Evolutionary conservation across 129 eudicot genomes (phyloP), one percentile per base, ranked within the genome.

Genomic region (Solidago caesia): DNA sequence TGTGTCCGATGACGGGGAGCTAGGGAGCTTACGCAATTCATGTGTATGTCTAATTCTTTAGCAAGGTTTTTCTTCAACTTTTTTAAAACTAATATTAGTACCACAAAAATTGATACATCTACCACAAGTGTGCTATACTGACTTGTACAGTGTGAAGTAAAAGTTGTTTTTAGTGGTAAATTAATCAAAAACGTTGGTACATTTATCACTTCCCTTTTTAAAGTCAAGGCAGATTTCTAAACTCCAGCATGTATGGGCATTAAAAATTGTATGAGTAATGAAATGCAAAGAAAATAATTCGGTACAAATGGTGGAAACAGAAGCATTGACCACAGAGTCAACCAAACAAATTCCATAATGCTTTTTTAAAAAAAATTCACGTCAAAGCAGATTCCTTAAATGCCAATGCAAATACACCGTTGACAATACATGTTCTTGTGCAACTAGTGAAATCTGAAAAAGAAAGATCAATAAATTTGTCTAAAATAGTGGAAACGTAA

Each of bases 31-130:
- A 3, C 73, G 71, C 47, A 82, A 78, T 64, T 85, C 89, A 2
- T 81, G 83, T 39, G 77, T 72, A 15, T 85, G 89, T 72, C 81
- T 56, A 8, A 82, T 88, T 68, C 89, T 85, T 53, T 85, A 80
- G 83, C 56, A 41, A 76, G 57, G 74, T 68, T 48, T 46, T 48
- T 33, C 21, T 21, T 21, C 21, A 21, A 21, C 21, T 21, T 21
- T 21, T 21, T 21, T 21, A 21, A 21, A 21, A 21, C 21, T 21
- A 21, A 21, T 21, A 21, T 21, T 21, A 21, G 21, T 21, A 52
- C 41, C 21, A 21, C 21, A 21, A 21, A 21, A 21, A 21, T 21
- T 21, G 21, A 21, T 21, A 21, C 21, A 21, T 21, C 21, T 21
- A 21, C 21, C 21, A 21, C 21, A 21, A 21, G 21, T 21, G 21